Base-by-base conservation (phyloP, 164 flowering plant genomes). In the Macadamia tetraphylla region DNA sequence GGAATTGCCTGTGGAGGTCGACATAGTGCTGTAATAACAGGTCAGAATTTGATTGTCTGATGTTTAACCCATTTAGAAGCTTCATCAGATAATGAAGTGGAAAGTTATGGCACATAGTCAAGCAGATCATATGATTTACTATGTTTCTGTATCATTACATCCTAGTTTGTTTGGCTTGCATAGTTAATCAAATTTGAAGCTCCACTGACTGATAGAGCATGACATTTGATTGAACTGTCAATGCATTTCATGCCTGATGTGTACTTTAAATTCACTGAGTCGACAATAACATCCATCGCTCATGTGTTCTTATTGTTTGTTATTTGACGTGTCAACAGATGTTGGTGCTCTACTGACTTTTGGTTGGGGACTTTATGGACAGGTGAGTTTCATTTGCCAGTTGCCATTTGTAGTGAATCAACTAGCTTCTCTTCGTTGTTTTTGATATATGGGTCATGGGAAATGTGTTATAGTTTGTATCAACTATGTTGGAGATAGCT, bases 351-450 rank as follows among this genome's bases (percentile, higher is more conserved):
- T 95, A 18, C 88, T 95, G 72, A 84, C 96, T 57, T 95, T 95
- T 82, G 99, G 99, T 46, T 95, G 99, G 99, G 98, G 99, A 71
- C 88, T 92, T 32, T 92, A 95, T 77, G 99, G 99, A 72, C 99
- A 95, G 88, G 99, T 94, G 43, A 75, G 78, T 42, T 59, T 70
- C 72, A 32, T 46, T 40, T 1, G 9, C 17, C 40, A 11, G 9
- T 40, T 42, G 30, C 12, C 17, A 30, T 29, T 31, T 46, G 56
- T 59, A 8, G 52, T 29, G 30, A 67, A 44, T 6, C 9, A 15
- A 18, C 29, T 51, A 9, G 7, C 29, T 48, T 17, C 46, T 35
- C 17, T 64, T n/a, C 44, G 40, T 30, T 43, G 5, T 15, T 64
- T 44, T n/a, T 44, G 53, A 30, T 60, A 35, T 35, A 5, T 5